Base-by-base conservation (phyloP, 2,329 filamentous ascomycete genomes). In the Mariannaea sp. region DNA sequence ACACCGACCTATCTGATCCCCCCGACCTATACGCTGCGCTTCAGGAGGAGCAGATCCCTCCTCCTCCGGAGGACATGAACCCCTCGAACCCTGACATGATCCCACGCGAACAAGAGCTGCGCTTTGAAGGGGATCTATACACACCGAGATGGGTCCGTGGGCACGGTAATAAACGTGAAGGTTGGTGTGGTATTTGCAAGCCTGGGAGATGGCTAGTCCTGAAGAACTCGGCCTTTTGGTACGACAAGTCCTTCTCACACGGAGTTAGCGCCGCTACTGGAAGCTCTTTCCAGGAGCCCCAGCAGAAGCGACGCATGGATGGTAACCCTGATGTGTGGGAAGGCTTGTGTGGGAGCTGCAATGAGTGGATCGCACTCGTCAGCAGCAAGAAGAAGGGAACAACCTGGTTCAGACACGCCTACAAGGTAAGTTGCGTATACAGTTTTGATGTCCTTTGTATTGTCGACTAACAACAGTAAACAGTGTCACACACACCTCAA, bases 341-440 rank as follows among this genome's bases (percentile, higher is more conserved):
- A 68, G 89, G 87, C 2, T 77, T 91, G 5, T 93, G 89, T 66
- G 84, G 87, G 43, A 87, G 84, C 67, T 92, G 89, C 73, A 87
- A 86, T 60, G 87, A 91, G 56, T 92, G 89, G 89, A 87, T 92
- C 61, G 85, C 87, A 10, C 76, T 92, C 29, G 88, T 92, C 35
- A 92, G 88, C 74, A 91, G 86, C 70, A 93, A 93, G 76, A 93
- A 93, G 78, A 92, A 93, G 75, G 89, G 89, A n/a, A 95, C 90
- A 1, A 92, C 90, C 3, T 95, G 90, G 89, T 95, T 93, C 72
- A 80, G 90, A 60, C 90, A 95, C 72, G 89, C 90, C 40, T 94
- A 94, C 77, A 94, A 93, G 81, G 88, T 89, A 72, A 70, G 75
- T 16, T 24, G 22, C 22, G 8, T 24, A 24, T 24, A 8, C n/a